Evolutionary conservation across 1,284 basidiomycete species (phyloP).

Genomic region (Malassezia slooffiae): DNA sequence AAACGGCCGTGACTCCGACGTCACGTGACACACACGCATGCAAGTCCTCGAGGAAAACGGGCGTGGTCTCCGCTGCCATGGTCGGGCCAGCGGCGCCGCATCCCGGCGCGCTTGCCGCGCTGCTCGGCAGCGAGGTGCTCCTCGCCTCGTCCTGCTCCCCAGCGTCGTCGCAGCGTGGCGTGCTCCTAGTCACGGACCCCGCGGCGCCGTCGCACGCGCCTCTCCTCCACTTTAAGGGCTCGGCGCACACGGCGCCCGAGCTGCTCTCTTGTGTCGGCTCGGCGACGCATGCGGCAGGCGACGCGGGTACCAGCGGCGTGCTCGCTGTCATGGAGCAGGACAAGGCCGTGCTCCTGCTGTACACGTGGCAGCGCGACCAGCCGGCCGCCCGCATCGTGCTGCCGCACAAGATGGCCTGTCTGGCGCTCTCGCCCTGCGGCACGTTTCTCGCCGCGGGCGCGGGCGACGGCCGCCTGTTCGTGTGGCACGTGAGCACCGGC

Average conservation of each 20-base stretch:
- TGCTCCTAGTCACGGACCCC: slow-evolving; percentile 11
- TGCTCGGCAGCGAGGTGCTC: slow-evolving; percentile 29
- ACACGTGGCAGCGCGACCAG: slow-evolving; percentile 62
- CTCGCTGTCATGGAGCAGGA: slow-evolving; percentile 65
- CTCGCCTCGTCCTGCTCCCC: slow-evolving; percentile 30
- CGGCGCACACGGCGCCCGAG: slow-evolving; percentile 23
- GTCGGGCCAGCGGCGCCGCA: background rate
- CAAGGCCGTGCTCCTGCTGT: slow-evolving; percentile 67
- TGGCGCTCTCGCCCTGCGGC: slow-evolving; percentile 63
- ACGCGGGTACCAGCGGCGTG: slow-evolving; percentile 60
- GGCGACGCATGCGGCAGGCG: slow-evolving; percentile 50
- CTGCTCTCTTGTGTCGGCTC: slow-evolving; percentile 19
- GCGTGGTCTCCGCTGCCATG: background rate
- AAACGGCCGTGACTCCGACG: slow-evolving; percentile 5
- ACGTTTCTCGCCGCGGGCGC: slow-evolving; percentile 76
- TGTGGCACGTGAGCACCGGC: slow-evolving; percentile 92
- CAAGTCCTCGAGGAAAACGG: too few relatives aligned
- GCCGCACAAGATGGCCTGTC: slow-evolving; percentile 72
- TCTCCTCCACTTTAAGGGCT: slow-evolving; percentile 29
- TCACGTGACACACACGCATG: too few relatives aligned
- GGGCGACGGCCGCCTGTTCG: slow-evolving; percentile 71
- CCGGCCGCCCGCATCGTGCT: slow-evolving; percentile 67
- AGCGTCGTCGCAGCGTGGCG: slow-evolving; percentile 14
- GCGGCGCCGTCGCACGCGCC: slow-evolving; percentile 24
- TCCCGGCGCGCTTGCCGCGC: slow-evolving; percentile 1